Base-by-base conservation (phyloP, 2,329 filamentous ascomycete species). In the Berkeleyomyces basicola region DNA sequence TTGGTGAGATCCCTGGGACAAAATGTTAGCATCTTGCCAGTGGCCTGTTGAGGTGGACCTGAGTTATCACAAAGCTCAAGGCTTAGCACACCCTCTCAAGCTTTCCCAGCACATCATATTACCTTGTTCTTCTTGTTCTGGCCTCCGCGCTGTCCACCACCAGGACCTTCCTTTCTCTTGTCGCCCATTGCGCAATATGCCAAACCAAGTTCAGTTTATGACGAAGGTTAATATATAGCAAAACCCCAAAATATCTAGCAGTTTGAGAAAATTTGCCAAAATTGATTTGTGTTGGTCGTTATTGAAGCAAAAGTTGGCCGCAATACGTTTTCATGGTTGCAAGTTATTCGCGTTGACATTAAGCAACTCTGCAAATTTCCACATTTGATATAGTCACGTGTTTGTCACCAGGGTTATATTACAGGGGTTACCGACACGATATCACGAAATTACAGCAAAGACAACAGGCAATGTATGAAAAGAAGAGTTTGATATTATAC, bases 71-170 rank as follows among this genome's bases (percentile, higher is more conserved):
- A 49, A 16, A 9, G 10, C 31, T 31, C 7, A 55, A 39, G 5
- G 31, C 14, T 37, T 23, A 39, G 36, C 11, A 5, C n/a, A 9
- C 10, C 6, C 33, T 39, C 33, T 37, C 5, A 31, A 37, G 36
- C 11, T 9, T 31, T 16, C 6, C 10, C 33, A 5, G 10, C 36
- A 55, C 39, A 14, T 37, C 2, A n/a, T 4, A 69, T 65, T 67
- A 76, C 75, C 70, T 75, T 76, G 69, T 73, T 76, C 68, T 71
- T 76, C 66, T 77, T 77, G 33, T 70, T 62, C 6, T 68, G 65
- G 40, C 69, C 69, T 14, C 40, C 60, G 46, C 67, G 68, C 10
- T 67, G 62, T 16, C 66, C 64, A 10, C 67, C 69, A n/a, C 67
- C 66, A 51, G 69, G 67, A 3, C 68, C 68, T 31, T 51, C 61